Evolutionary conservation across 306 rosid genomes (phyloP), one percentile per base, ranked within the genome.

Genomic region (Cicer bijugum): DNA sequence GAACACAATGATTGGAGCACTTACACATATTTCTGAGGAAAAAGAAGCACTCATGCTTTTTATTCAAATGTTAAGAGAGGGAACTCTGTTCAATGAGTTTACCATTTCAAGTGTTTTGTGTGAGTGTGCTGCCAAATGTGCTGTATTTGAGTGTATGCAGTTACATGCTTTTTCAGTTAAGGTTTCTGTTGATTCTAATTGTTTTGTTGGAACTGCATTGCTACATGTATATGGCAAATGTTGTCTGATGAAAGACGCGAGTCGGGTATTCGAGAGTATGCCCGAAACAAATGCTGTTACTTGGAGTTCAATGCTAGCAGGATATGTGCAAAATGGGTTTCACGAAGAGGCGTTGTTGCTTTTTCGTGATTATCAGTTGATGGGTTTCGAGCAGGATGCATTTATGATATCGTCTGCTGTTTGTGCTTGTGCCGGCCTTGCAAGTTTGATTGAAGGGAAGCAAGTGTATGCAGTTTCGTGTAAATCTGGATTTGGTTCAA

Each of bases 261-360:
- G 71, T 65, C 28, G 12, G 75, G 84, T 94, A 17, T 91, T 91
- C 59, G 82, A 82, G 80, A 80, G 83, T 55, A 88, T 93, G 92
- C 87, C 90, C 0, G 88, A 89, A 74, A 88, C 75, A 60, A 91
- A 62, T 79, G 83, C 57, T 45, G 97, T 94, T 46, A 94, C 96
- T 0, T 94, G 98, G 98, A 91, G 94, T 87, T 94, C 98, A 12
- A 86, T 91, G 90, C 75, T 80, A 53, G 86, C 97, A 0, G 95
- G 98, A 35, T 88, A 76, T 20, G 94, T 85, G 53, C 97, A 88
- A 68, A 89, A 86, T 82, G 92, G 82, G 75, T 72, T 78, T 47
- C 84, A 83, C 40, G 95, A 94, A 81, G 95, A 87, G 57, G 96
- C 92, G 33, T 84, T 94, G 88, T 71, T 65, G 51, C 83, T 91